Percentiles rank a stretch among this genome's conserved stretches.
Conservation (phyloP, 176 grass and related monocot genomes). For the Thalia dealbata region DNA sequence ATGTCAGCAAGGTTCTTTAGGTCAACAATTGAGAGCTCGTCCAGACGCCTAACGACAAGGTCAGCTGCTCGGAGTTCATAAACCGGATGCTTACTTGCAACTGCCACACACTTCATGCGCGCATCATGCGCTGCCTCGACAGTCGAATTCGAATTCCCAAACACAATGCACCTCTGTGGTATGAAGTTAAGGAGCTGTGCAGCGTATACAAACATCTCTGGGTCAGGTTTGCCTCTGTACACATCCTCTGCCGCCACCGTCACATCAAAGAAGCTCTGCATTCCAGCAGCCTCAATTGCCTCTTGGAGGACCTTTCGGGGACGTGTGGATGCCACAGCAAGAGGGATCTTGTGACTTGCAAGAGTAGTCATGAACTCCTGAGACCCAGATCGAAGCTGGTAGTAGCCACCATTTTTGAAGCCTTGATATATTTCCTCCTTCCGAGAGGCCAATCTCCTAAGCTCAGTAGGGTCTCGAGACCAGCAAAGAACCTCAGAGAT, state of each 20-base stretch:
- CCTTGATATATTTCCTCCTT: constrained; percentile 71
- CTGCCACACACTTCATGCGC: constrained; percentile 77
- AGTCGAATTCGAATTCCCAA: constrained; percentile 69
- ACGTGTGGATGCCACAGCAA: constrained; percentile 58
- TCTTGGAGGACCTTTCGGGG: constrained; percentile 58
- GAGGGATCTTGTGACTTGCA: constrained; percentile 74
- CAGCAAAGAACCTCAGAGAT: constrained; percentile 92
- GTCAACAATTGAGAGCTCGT: constrained; percentile 67
- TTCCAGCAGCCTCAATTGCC: constrained; percentile 51
- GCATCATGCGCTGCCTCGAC: constrained; percentile 88
- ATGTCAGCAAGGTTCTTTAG: constrained; percentile 76
- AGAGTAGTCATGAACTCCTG: constrained; percentile 83
- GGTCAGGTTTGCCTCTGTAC: constrained; percentile 79
- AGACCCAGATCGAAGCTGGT: constrained; percentile 65
- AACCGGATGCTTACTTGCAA: constrained; percentile 60
- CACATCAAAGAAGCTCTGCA: constrained; percentile 41
- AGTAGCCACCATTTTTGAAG: constrained; percentile 30
- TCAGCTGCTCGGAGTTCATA: constrained; percentile 79
- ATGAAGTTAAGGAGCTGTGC: constrained; percentile 70
- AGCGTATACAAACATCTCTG: constrained; percentile 87
- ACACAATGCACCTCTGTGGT: constrained; percentile 81
- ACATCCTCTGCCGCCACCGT: constrained; percentile 69
- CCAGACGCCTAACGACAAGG: constrained; percentile 60
- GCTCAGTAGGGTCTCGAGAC: constrained; percentile 53
- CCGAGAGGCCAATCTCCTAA: constrained; percentile 40